A percentile compares a stretch with the other conserved stretches of the same genome.
phyloP scores from a whole-genome alignment of 257 asterid genomes.

The Ligustrum vulgare region DNA sequence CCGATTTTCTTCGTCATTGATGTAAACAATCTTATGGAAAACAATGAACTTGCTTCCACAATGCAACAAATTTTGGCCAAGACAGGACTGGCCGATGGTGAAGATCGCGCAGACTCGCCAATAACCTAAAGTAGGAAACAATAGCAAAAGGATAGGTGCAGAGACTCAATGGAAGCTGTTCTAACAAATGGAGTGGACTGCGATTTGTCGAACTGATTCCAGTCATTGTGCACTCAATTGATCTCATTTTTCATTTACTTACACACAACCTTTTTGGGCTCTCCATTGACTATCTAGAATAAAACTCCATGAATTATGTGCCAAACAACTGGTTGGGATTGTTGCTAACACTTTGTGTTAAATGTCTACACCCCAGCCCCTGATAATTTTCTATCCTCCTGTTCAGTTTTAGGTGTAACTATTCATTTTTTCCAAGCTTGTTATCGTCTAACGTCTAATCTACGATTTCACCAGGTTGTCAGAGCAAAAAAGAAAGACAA shows the following conservation, averaged over 20 bases:
- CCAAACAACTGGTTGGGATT: not conserved
- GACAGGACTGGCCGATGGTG: too few species aligned
- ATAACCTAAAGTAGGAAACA: too few species aligned
- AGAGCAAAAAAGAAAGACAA: conserved; percentile 96
- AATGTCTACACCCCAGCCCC: not conserved
- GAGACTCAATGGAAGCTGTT: too few species aligned
- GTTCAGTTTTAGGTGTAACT: not conserved
- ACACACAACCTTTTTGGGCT: not conserved
- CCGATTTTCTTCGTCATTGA: not conserved
- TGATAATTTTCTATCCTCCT: not conserved
- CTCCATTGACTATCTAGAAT: not conserved
- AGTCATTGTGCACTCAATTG: not conserved
- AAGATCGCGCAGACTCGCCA: too few species aligned
- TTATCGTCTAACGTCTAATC: conserved; percentile 1
- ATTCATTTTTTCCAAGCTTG: conserved; percentile 14
- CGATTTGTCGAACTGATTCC: not conserved
- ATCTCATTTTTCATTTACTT: not conserved
- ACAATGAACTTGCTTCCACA: not conserved
- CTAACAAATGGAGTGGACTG: too few species aligned
- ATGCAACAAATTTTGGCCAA: not conserved
- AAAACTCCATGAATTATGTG: not conserved
- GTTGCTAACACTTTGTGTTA: not conserved
- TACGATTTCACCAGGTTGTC: conserved; percentile 66
- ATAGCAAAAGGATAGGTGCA: too few species aligned
- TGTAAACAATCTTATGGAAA: not conserved